Base-by-base conservation (phyloP, 352 stramenopile species). In the Saprolegnia parasitica region DNA sequence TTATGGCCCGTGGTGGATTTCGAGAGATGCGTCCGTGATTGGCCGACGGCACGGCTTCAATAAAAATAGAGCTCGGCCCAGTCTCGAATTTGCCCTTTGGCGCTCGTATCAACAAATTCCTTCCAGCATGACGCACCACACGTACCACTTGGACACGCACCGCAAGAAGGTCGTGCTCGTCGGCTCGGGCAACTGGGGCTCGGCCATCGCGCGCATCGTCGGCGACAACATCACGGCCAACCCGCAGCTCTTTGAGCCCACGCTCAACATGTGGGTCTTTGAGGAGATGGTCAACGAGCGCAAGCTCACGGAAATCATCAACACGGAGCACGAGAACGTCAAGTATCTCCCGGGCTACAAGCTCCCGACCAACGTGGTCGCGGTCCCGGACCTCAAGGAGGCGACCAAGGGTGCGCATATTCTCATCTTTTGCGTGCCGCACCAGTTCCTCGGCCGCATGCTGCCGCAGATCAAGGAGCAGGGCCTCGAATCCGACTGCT, bases 211-310 rank as follows among this genome's bases (percentile, higher is more conserved):
- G 23, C 81, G 83, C 56, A 90, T 93, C 78, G 89, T 93, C 57
- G 84, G 84, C 72, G 84, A 87, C 67, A 92, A 92, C 77, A 90
- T 83, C 56, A 63, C 76, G 70, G 65, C 81, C 49, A 40, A 74
- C 23, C 42, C 58, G 24, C 63, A 81, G 5, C 81, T 85, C 49
- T 98, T 97, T 78, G 83, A 97, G 73, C 73, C 77, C 39, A 73
- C 90, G 74, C 95, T 99, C 61, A 97, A 95, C 78, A 98, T 98
- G 93, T 99, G 95, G 95, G 96, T 98, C 18, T 98, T 96, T 72
- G 95, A 98, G 76, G 83, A 96, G 70, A 81, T 98, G 24, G 78
- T 90, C 56, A 75, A 96, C 46, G 81, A 81, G 63, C 78, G 83
- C 52, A 98, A 98, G 68, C 85, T 99, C 39, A 97, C 92, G 26